These are phyloP conservation scores for Amanita exitialis DNA, from an alignment of 768 basidiomycete species.

Conservation along the genomic window DNA sequence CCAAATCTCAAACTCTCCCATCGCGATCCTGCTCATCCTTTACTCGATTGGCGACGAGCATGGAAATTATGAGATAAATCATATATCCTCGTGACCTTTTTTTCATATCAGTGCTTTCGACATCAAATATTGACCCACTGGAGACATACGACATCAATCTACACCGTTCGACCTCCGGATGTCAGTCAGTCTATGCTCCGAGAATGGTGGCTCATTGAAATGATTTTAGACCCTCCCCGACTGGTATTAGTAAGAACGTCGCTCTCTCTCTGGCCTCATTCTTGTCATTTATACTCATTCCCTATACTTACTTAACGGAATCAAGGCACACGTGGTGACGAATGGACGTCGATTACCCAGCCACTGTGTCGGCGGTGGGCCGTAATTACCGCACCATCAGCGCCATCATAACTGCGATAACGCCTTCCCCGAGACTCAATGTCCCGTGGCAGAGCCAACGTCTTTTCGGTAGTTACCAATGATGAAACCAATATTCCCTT, in stretches of 20 bases:
- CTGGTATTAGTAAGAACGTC: neutral
- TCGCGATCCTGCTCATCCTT: neutral
- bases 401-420: constrained; percentile 3
- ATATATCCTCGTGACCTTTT: too few species aligned
- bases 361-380: neutral
- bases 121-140: neutral
- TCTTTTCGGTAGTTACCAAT: neutral
- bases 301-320: neutral
- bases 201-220: neutral
- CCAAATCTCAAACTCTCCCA: neutral
- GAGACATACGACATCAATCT: neutral
- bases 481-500: neutral
- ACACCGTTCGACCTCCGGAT: too few species aligned
- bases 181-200: too few species aligned
- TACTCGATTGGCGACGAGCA: neutral
- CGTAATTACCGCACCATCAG: constrained; percentile 3
- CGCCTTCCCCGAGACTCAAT: neutral
- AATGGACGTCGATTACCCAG: neutral
- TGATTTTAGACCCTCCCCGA: neutral
- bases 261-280: neutral
- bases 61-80: constrained; percentile 1
- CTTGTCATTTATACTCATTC: neutral
- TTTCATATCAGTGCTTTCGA: neutral
- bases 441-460: neutral
- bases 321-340: neutral